These are phyloP conservation scores for Diutina neorugosa DNA, from an alignment of 1,139 yeast genomes.

Conservation along the genomic window DNA sequence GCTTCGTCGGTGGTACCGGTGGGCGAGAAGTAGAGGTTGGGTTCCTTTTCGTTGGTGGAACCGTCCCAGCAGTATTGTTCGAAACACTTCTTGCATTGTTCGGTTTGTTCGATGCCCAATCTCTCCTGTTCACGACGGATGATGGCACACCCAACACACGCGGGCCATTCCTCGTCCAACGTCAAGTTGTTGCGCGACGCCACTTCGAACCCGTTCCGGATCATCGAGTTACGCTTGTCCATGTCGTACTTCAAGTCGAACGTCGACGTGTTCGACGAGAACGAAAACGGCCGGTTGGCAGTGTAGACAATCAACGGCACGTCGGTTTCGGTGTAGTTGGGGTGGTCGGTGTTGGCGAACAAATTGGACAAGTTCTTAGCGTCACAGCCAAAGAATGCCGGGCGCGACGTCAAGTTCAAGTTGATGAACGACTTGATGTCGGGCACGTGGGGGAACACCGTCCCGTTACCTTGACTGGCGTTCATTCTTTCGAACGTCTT, in stretches of 20 bases:
- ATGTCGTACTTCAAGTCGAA: slow-evolving; percentile 27
- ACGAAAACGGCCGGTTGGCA: slow-evolving; percentile 22
- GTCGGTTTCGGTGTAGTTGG: slow-evolving; percentile 18
- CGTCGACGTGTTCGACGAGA: slow-evolving; percentile 26
- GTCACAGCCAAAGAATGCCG: slow-evolving; percentile 49
- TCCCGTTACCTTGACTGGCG: slow-evolving; percentile 13
- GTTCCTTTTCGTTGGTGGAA: slow-evolving; percentile 7
- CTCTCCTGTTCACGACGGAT: slow-evolving; percentile 76
- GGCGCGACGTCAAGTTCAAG: slow-evolving; percentile 19
- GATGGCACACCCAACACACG: slow-evolving; percentile 84
- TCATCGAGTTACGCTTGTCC: slow-evolving; percentile 19
- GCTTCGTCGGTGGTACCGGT: not conserved
- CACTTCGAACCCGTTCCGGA: slow-evolving; percentile 57
- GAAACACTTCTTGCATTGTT: slow-evolving; percentile 67
- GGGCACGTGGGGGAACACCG: slow-evolving; percentile 28
- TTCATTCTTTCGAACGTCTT: slow-evolving; percentile 12
- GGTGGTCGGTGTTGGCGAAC: slow-evolving; percentile 8
- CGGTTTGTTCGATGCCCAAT: slow-evolving; percentile 46
- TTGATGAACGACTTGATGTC: slow-evolving; percentile 17
- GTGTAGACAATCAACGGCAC: slow-evolving; percentile 29
- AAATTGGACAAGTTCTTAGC: slow-evolving; percentile 14
- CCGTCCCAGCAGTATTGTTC: slow-evolving; percentile 80
- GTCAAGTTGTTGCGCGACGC: slow-evolving; percentile 66
- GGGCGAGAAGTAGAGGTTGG: not conserved
- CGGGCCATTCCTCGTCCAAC: slow-evolving; percentile 58